Evolutionary conservation across 805 yeast genomes (phyloP), one percentile per base, ranked within the genome.

Genomic region (Saccharomycopsis amapae): DNA sequence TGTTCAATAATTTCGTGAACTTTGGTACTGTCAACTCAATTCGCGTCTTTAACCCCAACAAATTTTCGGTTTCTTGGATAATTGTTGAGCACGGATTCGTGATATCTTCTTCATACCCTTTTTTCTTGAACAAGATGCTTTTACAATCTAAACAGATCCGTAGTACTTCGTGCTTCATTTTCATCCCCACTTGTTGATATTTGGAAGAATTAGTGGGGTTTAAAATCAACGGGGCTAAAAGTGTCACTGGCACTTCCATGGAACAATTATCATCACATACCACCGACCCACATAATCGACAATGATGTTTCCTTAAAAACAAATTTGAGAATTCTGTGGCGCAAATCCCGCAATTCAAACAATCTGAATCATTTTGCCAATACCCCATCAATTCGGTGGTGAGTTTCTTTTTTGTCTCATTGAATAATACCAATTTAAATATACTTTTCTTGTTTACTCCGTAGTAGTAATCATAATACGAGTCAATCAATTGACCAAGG

Each of bases 191-290:
- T 15, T 7, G 24, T 23, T 24, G 10, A 26, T 20, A 39, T 7
- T 41, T 41, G 10, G 23, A 18, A 12, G 20, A 10, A 22, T 15
- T 23, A 32, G 31, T 5, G 23, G 38, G 44, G 19, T 34, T n/a
- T 10, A 19, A 35, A 20, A 44, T 22, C 50, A 28, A 61, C 39
- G 18, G 58, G n/a, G 24, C 34, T 9, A 45, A 35, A 9, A 50
- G 38, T 12, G 12, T 59, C 1, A 81, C 54, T 0, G 85, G 85
- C 0, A 86, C 80, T 45, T 78, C 76, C 58, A 79, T 76, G 0
- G 96, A 87, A 60, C 98, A 90, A 42, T 61, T 55, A 53, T 79
- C 81, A 22, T 82, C 94, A 64, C 97, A 90, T 0, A 87, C 85
- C 1, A 84, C 76, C 23, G 62, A 58, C 0, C 97, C 97, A 66